Conservation (phyloP, 305 asterid species). For the Coffea humblotiana region DNA sequence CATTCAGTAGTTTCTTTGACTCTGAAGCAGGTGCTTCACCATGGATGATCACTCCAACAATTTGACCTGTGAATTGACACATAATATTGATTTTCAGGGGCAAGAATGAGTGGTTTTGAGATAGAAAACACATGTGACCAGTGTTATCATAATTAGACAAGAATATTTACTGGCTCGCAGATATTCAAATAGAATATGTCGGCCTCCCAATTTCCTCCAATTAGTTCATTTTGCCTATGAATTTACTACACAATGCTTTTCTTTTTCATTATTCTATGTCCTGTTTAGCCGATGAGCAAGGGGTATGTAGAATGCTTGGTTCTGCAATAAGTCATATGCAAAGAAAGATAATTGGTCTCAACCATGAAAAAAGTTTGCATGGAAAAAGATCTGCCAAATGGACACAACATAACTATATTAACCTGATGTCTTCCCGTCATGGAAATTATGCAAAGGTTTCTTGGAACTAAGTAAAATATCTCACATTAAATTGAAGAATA, state of each 20-base stretch:
- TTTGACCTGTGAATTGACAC: conserved; percentile 57
- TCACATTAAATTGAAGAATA: too few species aligned
- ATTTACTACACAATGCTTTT: not conserved
- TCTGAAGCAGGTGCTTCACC: conserved; percentile 39
- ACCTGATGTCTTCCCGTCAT: too few species aligned
- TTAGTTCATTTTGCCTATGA: not conserved
- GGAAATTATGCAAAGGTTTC: too few species aligned
- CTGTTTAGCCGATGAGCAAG: too few species aligned
- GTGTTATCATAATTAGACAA: not conserved
- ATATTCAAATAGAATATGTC: conserved; percentile 3
- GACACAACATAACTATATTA: too few species aligned
- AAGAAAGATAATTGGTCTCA: too few species aligned
- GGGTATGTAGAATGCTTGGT: too few species aligned
- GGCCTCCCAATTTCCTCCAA: not conserved
- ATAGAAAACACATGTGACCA: not conserved
- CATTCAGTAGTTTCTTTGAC: conserved; percentile 48
- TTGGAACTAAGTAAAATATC: too few species aligned
- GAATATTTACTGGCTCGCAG: not conserved
- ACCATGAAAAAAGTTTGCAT: too few species aligned
- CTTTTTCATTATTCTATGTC: not conserved
- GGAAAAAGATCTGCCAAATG: too few species aligned
- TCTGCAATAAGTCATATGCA: too few species aligned
- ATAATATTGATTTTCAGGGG: not conserved
- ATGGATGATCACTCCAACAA: conserved; percentile 72
- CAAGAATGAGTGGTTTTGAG: not conserved